Conservation (phyloP, 805 yeast species). For the Kazachstania psychrophila region DNA sequence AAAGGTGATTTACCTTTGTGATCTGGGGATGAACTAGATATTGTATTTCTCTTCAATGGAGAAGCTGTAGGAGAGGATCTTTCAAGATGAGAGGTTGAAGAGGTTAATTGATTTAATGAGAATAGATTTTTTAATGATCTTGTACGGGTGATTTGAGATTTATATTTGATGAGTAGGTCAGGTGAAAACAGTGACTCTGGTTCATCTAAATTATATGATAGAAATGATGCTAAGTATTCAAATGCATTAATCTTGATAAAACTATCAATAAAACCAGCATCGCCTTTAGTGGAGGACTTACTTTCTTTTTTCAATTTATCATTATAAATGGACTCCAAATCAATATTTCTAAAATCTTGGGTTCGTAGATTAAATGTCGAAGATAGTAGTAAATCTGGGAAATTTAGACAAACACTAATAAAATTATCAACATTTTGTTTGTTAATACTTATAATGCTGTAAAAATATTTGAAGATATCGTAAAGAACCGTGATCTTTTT, state of each 20-base stretch:
- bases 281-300: neutral
- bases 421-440: slow-evolving; percentile 15
- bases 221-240: slow-evolving; percentile 1
- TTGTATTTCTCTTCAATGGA: neutral
- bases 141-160: slow-evolving; percentile 6
- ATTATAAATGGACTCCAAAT: slow-evolving; percentile 4
- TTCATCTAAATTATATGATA: neutral
- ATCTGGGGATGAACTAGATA: neutral
- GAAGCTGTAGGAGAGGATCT: neutral
- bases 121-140: slow-evolving; percentile 9
- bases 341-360: slow-evolving; percentile 15
- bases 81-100: slow-evolving; percentile 1
- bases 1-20: neutral
- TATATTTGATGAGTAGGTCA: neutral
- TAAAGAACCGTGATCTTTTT: slow-evolving; percentile 8
- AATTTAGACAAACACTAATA: slow-evolving; percentile 15
- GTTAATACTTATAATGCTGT: slow-evolving; percentile 7
- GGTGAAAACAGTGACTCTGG: neutral
- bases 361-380: slow-evolving; percentile 14
- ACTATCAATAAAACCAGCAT: slow-evolving; percentile 9
- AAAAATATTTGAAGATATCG: slow-evolving; percentile 6
- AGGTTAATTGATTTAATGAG: slow-evolving; percentile 4
- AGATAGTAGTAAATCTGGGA: slow-evolving; percentile 12
- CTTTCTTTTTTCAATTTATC: neutral
- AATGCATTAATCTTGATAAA: slow-evolving; percentile 10